phyloP scores from a whole-genome alignment of 148 eudicot species.

The Silene uniflora region DNA sequence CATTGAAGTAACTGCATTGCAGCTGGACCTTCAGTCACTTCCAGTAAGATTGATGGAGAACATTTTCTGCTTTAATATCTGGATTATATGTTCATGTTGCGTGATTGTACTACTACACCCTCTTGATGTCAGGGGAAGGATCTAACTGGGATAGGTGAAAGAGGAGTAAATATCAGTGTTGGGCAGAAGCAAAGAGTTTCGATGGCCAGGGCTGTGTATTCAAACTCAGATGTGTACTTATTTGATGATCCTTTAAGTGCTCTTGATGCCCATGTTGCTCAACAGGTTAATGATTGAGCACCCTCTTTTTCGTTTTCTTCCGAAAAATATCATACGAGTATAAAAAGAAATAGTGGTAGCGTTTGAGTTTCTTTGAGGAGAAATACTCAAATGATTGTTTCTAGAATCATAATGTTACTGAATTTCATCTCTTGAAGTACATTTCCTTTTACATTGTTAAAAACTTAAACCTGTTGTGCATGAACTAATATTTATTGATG shows the following conservation, averaged over 20 bases:
- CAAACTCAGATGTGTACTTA: slow-evolving; percentile 81
- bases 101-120: neutral
- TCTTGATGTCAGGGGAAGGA: slow-evolving; percentile 63
- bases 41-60: neutral
- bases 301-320: too few species aligned
- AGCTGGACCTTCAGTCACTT: slow-evolving; percentile 2
- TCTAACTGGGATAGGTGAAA: slow-evolving; percentile 96
- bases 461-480: neutral
- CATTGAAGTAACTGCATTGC: slow-evolving; percentile 7
- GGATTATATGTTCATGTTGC: neutral
- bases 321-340: too few species aligned
- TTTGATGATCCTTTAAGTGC: too few species aligned
- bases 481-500: too few species aligned
- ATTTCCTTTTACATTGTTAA: neutral
- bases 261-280: too few species aligned
- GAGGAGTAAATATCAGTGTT: slow-evolving; percentile 96
- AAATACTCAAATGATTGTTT: too few species aligned
- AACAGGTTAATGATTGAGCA: slow-evolving; percentile 50
- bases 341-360: too few species aligned
- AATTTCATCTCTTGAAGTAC: neutral
- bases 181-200: slow-evolving; percentile 98
- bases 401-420: too few species aligned
- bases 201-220: slow-evolving; percentile 93
- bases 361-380: too few species aligned
- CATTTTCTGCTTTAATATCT: neutral